Conservation (phyloP, 2,329 filamentous ascomycete genomes). For the Harringtonia aguacate region DNA sequence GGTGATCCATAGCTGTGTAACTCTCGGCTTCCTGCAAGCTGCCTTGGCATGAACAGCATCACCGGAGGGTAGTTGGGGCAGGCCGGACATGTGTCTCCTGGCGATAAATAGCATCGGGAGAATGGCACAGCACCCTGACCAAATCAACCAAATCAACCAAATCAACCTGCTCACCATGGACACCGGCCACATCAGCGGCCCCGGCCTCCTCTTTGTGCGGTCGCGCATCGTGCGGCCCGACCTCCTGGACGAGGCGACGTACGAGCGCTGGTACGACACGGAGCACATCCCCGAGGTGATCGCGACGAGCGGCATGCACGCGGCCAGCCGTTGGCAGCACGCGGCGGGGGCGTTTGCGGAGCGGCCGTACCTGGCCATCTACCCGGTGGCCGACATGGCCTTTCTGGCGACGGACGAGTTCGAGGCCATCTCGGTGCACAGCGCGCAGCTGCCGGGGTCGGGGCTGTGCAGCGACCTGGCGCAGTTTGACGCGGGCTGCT, state of each 20-base stretch:
- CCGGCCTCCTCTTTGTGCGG: slow-evolving; percentile 21
- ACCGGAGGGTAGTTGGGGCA: no score
- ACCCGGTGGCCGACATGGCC: slow-evolving; percentile 23
- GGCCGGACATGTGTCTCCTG: no score
- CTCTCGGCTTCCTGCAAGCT: no score
- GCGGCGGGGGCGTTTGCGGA: not conserved
- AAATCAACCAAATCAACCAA: no score
- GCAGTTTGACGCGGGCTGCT: slow-evolving; percentile 13
- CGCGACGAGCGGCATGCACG: slow-evolving; percentile 19
- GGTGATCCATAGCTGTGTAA: no score
- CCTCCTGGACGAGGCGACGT: slow-evolving; percentile 19
- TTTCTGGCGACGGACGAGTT: slow-evolving; percentile 23
- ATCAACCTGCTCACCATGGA: slow-evolving; percentile 4
- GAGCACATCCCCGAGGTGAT: slow-evolving; percentile 27
- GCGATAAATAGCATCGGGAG: no score
- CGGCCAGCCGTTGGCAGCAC: slow-evolving; percentile 21
- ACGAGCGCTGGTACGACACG: slow-evolving; percentile 26
- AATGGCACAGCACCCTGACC: no score
- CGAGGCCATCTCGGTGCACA: slow-evolving; percentile 20
- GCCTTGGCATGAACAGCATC: no score
- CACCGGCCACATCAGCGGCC: slow-evolving; percentile 1
- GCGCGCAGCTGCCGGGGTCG: slow-evolving; percentile 15
- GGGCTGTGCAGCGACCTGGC: slow-evolving; percentile 15
- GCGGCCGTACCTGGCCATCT: slow-evolving; percentile 24
- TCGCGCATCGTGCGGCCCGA: slow-evolving; percentile 17